phyloP scores from a whole-genome alignment of 805 yeast species.

The Clavispora asparagi region DNA sequence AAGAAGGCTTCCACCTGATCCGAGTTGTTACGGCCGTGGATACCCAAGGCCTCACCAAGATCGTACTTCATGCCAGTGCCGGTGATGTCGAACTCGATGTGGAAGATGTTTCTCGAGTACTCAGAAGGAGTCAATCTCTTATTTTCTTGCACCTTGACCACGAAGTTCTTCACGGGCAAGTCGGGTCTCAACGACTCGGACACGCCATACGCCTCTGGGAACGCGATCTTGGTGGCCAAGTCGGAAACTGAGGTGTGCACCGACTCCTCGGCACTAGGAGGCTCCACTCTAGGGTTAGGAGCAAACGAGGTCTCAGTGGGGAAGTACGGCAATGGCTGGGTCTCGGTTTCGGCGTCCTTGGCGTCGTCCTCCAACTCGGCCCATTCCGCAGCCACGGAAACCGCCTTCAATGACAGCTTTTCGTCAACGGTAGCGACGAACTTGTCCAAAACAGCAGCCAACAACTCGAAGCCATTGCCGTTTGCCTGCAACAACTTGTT shows the following conservation, averaged over 20 bases:
- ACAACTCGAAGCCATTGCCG: slow-evolving; percentile 75
- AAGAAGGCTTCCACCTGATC: slow-evolving; percentile 66
- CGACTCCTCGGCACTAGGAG: slow-evolving; percentile 27
- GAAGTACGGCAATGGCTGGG: slow-evolving; percentile 40
- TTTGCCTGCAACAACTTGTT: slow-evolving; percentile 76
- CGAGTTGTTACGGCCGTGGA: slow-evolving; percentile 81
- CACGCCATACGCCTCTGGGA: slow-evolving; percentile 72
- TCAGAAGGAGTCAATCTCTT: slow-evolving; percentile 85
- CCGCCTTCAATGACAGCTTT: slow-evolving; percentile 34
- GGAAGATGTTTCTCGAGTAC: slow-evolving; percentile 93
- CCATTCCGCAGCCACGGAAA: slow-evolving; percentile 30
- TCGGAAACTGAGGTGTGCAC: slow-evolving; percentile 36
- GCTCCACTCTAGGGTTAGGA: slow-evolving; percentile 50
- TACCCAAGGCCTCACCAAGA: slow-evolving; percentile 95
- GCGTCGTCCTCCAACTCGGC: slow-evolving; percentile 25
- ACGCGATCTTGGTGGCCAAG: slow-evolving; percentile 65
- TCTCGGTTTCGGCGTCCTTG: slow-evolving; percentile 20
- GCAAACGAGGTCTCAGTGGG: slow-evolving; percentile 60
- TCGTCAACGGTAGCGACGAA: slow-evolving; percentile 56
- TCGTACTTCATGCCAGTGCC: slow-evolving; percentile 90
- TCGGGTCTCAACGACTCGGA: slow-evolving; percentile 77
- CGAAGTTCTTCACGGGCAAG: slow-evolving; percentile 74
- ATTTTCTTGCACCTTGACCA: slow-evolving; percentile 87
- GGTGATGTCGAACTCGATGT: slow-evolving; percentile 85
- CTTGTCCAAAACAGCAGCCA: slow-evolving; percentile 65